A percentile compares a stretch with the other conserved stretches of the same genome.
phyloP scores from a whole-genome alignment of 23 red algal genomes.

The Gracilaria domingensis region DNA sequence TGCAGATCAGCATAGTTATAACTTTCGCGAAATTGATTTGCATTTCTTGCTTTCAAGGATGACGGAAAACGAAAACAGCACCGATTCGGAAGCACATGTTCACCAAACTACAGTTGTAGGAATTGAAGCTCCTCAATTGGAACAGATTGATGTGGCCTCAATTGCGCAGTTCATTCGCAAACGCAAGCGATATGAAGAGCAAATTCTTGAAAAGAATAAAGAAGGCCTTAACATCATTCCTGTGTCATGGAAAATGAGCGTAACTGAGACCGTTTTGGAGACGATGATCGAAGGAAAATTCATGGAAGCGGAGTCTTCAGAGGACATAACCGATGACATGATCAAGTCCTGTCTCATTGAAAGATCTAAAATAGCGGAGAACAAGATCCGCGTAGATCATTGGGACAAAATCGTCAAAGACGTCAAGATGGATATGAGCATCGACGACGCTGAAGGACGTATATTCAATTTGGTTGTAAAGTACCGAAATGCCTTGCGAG shows the following conservation, averaged over 20 bases:
- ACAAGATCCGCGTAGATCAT: background rate
- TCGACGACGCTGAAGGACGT: slow-evolving; percentile 16
- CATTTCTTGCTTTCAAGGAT: background rate
- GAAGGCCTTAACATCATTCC: slow-evolving; percentile 43
- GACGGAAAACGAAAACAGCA: background rate
- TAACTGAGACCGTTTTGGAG: background rate
- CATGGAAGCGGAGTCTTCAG: background rate
- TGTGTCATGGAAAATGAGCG: background rate
- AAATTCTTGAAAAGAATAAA: slow-evolving; percentile 30
- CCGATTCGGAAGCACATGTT: background rate
- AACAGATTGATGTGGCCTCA: background rate
- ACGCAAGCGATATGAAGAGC: slow-evolving; percentile 32
- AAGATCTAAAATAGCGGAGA: background rate
- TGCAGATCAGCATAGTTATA: slow-evolving; percentile 15
- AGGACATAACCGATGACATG: slow-evolving; percentile 14
- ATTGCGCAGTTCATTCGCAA: slow-evolving; percentile 23
- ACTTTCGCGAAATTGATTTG: background rate
- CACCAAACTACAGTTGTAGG: too few species aligned
- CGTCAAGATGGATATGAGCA: slow-evolving; percentile 38
- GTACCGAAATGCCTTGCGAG: slow-evolving; percentile 11
- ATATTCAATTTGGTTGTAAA: slow-evolving; percentile 18
- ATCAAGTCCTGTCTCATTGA: slow-evolving; percentile 3
- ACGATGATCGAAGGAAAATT: slow-evolving; percentile 13
- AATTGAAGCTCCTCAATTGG: slow-evolving; percentile 28
- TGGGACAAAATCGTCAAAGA: slow-evolving; percentile 8